A percentile compares a stretch with the other conserved stretches of the same genome.
Conservation (phyloP, 805 yeast species). For the Torulaspora delbrueckii region DNA sequence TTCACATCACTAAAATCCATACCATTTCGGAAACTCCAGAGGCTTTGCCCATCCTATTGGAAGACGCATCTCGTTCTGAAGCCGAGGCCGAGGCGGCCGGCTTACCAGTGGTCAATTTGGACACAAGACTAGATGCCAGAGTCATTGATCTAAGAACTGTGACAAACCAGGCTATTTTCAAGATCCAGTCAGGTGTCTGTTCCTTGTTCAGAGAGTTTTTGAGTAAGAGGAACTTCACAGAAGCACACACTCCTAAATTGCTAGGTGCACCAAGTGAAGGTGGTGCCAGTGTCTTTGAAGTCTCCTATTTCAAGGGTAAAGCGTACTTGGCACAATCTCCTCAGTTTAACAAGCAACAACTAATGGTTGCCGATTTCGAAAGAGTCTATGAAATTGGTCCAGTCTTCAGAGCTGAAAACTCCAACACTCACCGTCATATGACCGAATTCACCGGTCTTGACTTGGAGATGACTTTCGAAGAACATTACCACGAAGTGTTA, state of each 20-base stretch:
- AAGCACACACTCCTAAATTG: slow-evolving; percentile 94
- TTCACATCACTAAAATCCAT: slow-evolving; percentile 66
- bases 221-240: slow-evolving; percentile 62
- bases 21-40: slow-evolving; percentile 85
- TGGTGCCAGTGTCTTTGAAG: slow-evolving; percentile 94
- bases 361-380: slow-evolving; percentile 97
- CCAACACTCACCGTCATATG: slow-evolving; percentile 98
- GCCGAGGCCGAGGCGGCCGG: slow-evolving; percentile 89
- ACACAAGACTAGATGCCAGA: slow-evolving; percentile 90
- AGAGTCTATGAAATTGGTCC: slow-evolving; percentile 95
- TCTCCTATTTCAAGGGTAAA: slow-evolving; percentile 83
- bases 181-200: slow-evolving; percentile 86
- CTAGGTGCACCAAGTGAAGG: slow-evolving; percentile 97
- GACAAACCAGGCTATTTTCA: slow-evolving; percentile 96
- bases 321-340: slow-evolving; percentile 98
- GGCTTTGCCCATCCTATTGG: slow-evolving; percentile 88
- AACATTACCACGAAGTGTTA: slow-evolving; percentile 90
- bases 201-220: slow-evolving; percentile 86
- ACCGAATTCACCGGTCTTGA: slow-evolving; percentile 97
- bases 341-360: slow-evolving; percentile 95
- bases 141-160: slow-evolving; percentile 95
- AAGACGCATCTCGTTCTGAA: slow-evolving; percentile 94
- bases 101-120: slow-evolving; percentile 90
- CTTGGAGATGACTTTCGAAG: slow-evolving; percentile 96
- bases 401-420: slow-evolving; percentile 98